phyloP scores from a whole-genome alignment of 192 early-diverging fungal species.

The Backusella sp. region DNA sequence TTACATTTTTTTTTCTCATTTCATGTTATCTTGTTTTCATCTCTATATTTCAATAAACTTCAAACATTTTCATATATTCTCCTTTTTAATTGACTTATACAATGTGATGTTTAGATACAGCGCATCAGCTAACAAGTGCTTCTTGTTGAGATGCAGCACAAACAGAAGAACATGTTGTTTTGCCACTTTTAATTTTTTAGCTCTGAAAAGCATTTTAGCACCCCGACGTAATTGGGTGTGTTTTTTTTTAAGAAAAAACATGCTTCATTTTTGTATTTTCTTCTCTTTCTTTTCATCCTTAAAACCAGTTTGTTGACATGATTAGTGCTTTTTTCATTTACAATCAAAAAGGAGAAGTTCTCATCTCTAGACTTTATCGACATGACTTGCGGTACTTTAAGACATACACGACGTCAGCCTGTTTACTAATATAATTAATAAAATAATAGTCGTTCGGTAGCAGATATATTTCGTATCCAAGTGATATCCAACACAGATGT shows the following conservation, averaged over 20 bases:
- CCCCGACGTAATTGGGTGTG: not conserved
- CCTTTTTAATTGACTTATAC: not conserved
- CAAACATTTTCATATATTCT: not conserved
- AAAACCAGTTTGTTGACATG: constrained; percentile 51
- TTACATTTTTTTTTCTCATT: not conserved
- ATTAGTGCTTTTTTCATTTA: constrained; percentile 95
- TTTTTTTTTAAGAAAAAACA: not conserved
- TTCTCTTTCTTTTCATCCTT: not conserved
- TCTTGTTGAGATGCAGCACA: not conserved
- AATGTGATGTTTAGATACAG: not conserved
- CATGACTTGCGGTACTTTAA: constrained; percentile 86
- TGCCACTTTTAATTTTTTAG: not conserved
- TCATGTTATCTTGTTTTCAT: not conserved
- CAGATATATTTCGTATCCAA: constrained; percentile 97
- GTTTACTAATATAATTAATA: not conserved
- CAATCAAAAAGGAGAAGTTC: constrained; percentile 98
- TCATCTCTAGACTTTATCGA: constrained; percentile 93
- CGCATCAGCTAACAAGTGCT: not conserved
- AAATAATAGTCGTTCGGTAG: constrained; percentile 75
- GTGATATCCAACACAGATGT: constrained; percentile 89
- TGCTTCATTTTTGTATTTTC: not conserved
- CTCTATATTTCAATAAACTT: not conserved
- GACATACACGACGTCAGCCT: not conserved
- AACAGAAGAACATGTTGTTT: not conserved
- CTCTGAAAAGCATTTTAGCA: not conserved